Base-by-base conservation (phyloP, 1,284 basidiomycete genomes). In the Erythrobasidium hasegawianum region DNA sequence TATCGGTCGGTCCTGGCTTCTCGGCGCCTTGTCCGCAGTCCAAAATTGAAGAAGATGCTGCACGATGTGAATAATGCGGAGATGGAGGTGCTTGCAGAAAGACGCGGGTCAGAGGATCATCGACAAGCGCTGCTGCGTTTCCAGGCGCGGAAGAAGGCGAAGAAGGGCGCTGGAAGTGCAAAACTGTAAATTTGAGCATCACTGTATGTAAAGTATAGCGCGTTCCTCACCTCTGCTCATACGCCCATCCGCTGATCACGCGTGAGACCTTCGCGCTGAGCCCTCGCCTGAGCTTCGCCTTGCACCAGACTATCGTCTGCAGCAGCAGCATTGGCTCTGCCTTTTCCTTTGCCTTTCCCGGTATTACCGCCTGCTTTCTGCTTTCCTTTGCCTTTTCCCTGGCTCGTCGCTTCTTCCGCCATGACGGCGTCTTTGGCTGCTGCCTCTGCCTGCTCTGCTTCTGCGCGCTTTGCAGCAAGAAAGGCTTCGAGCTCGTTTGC, bases 11-110 rank as follows among this genome's bases (percentile, higher is more conserved):
- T 70, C 33, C 26, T 70, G 57, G 58, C 60, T 24, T 59, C 60
- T 11, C 68, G 68, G 59, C 45, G 56, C 18, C 49, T 70, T 7
- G 59, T 64, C 14, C 18, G 56, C 53, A 61, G 55, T 41, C 43
- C 56, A n/a, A 22, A 40, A 1, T 26, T 53, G 11, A 29, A 61
- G 18, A 62, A 59, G 24, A 52, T 62, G 41, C 59, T 70, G 29
- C 69, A 61, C 38, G 27, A 65, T 29, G 49, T 69, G 26, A 69
- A 66, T 39, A 50, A 47, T 50, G 57, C n/a, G 13, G 69, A 70
- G 49, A 58, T 70, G 67, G 57, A 59, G n/a, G 54, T 54, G 49
- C 57, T 70, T 11, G 24, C 57, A 16, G 57, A 67, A 20, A 40
- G 64, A 18, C 57, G 62, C 53, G 57, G 55, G 9, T 59, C 59